Evolutionary conservation across 2,329 filamentous ascomycete species (phyloP), one percentile per base, ranked within the genome.

Genomic region (Sporothrix protearum): DNA sequence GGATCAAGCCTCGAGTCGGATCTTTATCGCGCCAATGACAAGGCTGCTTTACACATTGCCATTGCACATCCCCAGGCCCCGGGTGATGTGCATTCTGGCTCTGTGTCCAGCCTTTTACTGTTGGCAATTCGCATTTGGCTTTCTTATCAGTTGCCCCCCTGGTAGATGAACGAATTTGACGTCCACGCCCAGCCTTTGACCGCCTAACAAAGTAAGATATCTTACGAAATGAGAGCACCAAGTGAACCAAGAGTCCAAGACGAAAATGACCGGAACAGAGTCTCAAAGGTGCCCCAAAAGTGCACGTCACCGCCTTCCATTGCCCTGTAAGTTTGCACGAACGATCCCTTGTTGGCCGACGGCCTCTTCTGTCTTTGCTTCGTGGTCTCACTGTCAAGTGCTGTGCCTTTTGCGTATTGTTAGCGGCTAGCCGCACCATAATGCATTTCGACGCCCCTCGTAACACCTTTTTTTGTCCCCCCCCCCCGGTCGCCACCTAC

Each of bases 1-100:
- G n/a, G 57, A 30, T n/a, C 51, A 14, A 36, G 53, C 22, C 53
- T 36, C 45, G 19, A 25, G 19, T 63, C 45, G 16, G 14, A 14
- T 69, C 53, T 69, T 51, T 70, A 70, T 70, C 69, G 57, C 55
- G 45, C 69, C 69, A 70, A 70, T 70, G 42, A 22, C 45, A 67
- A 53, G 59, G 69, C 59, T 53, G 53, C 57, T 70, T 70, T 70
- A 70, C 69, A 64, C 42, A 64, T 70, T 70, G 30, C 57, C 59
- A 70, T 70, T 61, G 59, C 69, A 70, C 68, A 69, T 69, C 39
- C 39, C 14, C 22, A 45, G 42, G 22, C 36, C 59, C 59, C 36
- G 1, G 4, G 16, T 45, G 28, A 28, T n/a, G 19, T 28, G 30
- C 30, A 36, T 8, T 36, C 4, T 47, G 39, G n/a, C 59, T 47